phyloP scores from a whole-genome alignment of 2,329 filamentous ascomycete genomes.

The Chaetomium globosum region DNA sequence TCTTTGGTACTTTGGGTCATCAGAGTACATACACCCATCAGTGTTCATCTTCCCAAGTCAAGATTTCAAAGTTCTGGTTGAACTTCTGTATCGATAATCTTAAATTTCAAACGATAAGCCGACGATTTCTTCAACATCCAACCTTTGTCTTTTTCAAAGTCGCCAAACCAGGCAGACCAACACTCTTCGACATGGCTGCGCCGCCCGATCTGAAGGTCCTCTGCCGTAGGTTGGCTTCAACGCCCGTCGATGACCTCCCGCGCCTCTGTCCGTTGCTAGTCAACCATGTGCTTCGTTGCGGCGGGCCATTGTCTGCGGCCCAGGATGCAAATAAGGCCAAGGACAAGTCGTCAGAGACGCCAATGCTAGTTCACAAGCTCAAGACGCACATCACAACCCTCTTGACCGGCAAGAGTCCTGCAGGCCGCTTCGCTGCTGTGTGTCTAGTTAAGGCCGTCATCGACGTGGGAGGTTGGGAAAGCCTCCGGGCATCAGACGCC shows the following conservation, averaged over 20 bases:
- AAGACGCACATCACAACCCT: conserved; percentile 77
- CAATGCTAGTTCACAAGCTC: conserved; percentile 77
- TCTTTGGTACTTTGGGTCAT: not conserved
- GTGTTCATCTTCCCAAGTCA: not conserved
- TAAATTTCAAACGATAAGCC: not conserved
- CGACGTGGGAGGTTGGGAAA: conserved; percentile 83
- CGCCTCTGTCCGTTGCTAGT: conserved; percentile 71
- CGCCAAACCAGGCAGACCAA: not conserved
- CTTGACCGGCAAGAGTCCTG: conserved; percentile 72
- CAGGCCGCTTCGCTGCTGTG: conserved; percentile 76
- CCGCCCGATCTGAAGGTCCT: conserved; percentile 65
- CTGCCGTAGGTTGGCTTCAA: conserved; percentile 70
- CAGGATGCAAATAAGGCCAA: conserved; percentile 60
- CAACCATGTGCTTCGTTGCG: conserved; percentile 60
- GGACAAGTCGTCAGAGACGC: conserved; percentile 63
- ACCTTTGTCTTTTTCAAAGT: not conserved
- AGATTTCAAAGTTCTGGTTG: too few relatives aligned
- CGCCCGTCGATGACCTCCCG: conserved; percentile 72
- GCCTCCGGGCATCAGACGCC: conserved; percentile 68
- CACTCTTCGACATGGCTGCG: conserved; percentile 34
- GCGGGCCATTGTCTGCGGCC: conserved; percentile 63
- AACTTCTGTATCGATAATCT: conserved; percentile 1
- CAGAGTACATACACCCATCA: not conserved
- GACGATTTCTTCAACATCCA: not conserved
- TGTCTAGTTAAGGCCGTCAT: conserved; percentile 78